These are phyloP conservation scores for Pholiota adiposa DNA, from an alignment of 1,284 basidiomycete genomes.

Conservation along the genomic window DNA sequence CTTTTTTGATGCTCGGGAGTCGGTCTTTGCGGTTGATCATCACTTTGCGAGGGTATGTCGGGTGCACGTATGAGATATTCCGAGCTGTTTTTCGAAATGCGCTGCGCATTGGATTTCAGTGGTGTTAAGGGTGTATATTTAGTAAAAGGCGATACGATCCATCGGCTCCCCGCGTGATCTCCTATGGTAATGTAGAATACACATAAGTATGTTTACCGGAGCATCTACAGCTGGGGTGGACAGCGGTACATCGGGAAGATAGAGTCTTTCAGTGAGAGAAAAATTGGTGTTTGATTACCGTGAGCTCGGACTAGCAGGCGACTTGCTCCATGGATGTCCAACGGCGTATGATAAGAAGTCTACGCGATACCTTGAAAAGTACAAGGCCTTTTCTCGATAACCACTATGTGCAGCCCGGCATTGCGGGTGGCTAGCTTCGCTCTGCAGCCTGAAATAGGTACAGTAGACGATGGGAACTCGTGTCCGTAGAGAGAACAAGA, in stretches of 20 bases:
- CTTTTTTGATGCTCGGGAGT: too few species aligned
- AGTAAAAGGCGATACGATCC: background rate
- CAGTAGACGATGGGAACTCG: background rate
- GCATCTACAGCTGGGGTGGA: background rate
- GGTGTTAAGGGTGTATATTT: background rate
- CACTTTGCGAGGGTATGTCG: too few species aligned
- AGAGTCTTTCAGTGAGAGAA: background rate
- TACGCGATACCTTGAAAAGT: background rate
- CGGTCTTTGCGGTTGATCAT: too few species aligned
- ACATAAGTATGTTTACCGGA: background rate
- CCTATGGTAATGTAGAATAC: background rate
- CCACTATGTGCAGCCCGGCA: background rate
- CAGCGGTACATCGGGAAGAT: background rate
- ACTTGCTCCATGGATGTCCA: background rate
- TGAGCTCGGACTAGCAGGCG: background rate
- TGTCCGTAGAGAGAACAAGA: background rate
- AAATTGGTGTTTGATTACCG: slow-evolving; percentile 11
- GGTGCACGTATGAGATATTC: background rate
- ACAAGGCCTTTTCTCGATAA: background rate
- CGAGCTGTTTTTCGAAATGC: too few species aligned
- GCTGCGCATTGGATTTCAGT: background rate
- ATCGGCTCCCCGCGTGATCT: background rate
- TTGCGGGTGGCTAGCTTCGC: background rate
- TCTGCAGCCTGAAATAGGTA: background rate
- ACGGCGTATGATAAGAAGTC: background rate